Percentiles rank a stretch among this genome's conserved stretches.
phyloP scores from a whole-genome alignment of 2,329 filamentous ascomycete genomes.

The Microsporum ferrugineum region DNA sequence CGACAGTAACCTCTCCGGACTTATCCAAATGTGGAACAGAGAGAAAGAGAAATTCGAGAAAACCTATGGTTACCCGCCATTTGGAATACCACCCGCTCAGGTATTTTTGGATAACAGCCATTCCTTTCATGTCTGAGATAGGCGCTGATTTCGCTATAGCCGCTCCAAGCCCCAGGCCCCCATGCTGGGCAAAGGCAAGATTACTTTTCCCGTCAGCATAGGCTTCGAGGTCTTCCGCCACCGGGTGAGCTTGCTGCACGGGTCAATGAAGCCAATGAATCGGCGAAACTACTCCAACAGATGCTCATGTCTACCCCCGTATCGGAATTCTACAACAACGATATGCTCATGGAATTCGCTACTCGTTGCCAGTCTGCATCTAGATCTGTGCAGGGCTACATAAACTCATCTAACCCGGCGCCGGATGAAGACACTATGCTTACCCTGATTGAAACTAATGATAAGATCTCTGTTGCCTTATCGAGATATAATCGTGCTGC shows the following conservation, averaged over 20 bases:
- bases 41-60: constrained; percentile 60
- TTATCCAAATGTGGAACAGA: constrained; percentile 80
- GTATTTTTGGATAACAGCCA: background rate
- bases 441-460: constrained; percentile 86
- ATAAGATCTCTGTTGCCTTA: constrained; percentile 70
- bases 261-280: constrained; percentile 81
- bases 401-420: constrained; percentile 62
- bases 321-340: constrained; percentile 63
- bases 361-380: constrained; percentile 74
- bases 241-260: constrained; percentile 68
- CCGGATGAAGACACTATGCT: constrained; percentile 93
- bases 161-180: background rate
- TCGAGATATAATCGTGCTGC: constrained; percentile 77
- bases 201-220: constrained; percentile 14
- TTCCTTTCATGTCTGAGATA: background rate
- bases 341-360: constrained; percentile 86
- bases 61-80: constrained; percentile 6
- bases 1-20: constrained; percentile 59
- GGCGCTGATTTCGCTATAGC: background rate
- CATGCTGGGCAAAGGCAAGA: constrained; percentile 12
- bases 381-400: constrained; percentile 73
- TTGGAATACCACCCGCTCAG: background rate
- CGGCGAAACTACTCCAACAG: constrained; percentile 83
- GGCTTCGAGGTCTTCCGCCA: constrained; percentile 44
- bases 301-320: constrained; percentile 76